Percentiles rank a stretch among this genome's conserved stretches.
Evolutionary conservation across 495 filamentous ascomycete genomes (phyloP).

Genomic region (Aspergillus sclerotiicarbonarius): DNA sequence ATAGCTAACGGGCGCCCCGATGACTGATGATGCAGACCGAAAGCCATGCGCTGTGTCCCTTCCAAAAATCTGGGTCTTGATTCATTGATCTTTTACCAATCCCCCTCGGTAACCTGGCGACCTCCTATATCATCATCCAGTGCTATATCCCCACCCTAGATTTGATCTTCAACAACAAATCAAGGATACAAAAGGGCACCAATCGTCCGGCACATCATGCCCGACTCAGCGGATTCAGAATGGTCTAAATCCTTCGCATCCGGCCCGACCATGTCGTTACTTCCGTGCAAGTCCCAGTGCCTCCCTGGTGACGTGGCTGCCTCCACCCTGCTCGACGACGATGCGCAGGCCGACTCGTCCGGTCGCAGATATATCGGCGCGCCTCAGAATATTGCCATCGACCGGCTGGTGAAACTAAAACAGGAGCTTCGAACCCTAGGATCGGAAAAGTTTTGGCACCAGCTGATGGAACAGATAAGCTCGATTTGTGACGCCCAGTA

Average conservation of each 20-base stretch:
- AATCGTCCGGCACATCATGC: constrained; percentile 23
- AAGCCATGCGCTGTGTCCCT: constrained; percentile 34
- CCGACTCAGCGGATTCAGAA: constrained; percentile 39
- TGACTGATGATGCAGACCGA: constrained; percentile 15
- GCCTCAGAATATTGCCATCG: constrained; percentile 60
- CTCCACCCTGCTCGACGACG: constrained; percentile 43
- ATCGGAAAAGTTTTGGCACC: constrained; percentile 64
- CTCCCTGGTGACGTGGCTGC: constrained; percentile 38
- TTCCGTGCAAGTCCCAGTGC: constrained; percentile 45
- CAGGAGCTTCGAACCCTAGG: constrained; percentile 51
- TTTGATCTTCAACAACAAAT: constrained; percentile 23
- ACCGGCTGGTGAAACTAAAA: constrained; percentile 63
- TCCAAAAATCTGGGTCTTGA: constrained; percentile 22
- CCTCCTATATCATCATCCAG: constrained; percentile 24
- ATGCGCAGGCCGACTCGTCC: constrained; percentile 49
- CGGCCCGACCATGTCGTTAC: constrained; percentile 31
- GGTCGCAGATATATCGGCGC: constrained; percentile 46
- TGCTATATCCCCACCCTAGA: background rate
- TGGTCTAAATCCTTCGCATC: constrained; percentile 31
- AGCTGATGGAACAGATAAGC: constrained; percentile 65
- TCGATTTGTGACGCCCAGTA: constrained; percentile 65
- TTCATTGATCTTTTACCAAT: constrained; percentile 20
- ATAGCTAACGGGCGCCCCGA: background rate
- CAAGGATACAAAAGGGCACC: background rate
- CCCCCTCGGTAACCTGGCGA: constrained; percentile 18